Base-by-base conservation (phyloP, 2,329 filamentous ascomycete species). In the Lecanosticta acicola region DNA sequence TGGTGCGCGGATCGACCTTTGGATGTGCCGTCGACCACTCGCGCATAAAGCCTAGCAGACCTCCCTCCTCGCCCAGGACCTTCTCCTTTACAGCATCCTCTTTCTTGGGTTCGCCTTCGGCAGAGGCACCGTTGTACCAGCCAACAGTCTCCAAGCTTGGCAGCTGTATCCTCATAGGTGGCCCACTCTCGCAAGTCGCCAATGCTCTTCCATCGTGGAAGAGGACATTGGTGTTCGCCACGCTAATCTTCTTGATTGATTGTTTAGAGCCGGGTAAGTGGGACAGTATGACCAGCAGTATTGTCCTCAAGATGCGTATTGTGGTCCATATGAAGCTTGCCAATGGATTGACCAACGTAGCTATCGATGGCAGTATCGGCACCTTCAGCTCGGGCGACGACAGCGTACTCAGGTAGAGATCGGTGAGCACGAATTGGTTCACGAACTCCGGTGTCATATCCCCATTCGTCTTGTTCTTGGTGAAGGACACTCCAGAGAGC, bases 1-100 rank as follows among this genome's bases (percentile, higher is more conserved):
- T 78, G 0, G 81, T 83, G 0, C 64, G 56, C 0, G 77, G 78
- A 54, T 87, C 84, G 40, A 87, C 74, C 50, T 80, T 78, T 4
- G 83, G 84, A 61, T 85, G 81, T 16, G 79, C 79, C 1, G 83
- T 86, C 0, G 81, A 84, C 81, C 81, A 85, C 61, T 85, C 81
- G 51, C 74, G 78, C 76, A 85, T 80, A 58, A 79, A 85, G 32
- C 74, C 73, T 18, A 81, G 59, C 2, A 77, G 50, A 0, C 80
- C 78, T 1, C 69, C 59, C 33, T 59, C 58, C 16, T 62, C 45
- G 9, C 61, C 62, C 8, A 64, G 42, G 2, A 58, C 55, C 39
- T 35, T 46, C 16, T 45, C 35, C 20, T 45, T 37, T 1, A 24
- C 38, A 14, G 45, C 46, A 3, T 43, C 37, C 37, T 43, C 9